These are phyloP conservation scores for Byssochlamys sp. DNA, from an alignment of 2,329 filamentous ascomycete genomes.

Conservation along the genomic window DNA sequence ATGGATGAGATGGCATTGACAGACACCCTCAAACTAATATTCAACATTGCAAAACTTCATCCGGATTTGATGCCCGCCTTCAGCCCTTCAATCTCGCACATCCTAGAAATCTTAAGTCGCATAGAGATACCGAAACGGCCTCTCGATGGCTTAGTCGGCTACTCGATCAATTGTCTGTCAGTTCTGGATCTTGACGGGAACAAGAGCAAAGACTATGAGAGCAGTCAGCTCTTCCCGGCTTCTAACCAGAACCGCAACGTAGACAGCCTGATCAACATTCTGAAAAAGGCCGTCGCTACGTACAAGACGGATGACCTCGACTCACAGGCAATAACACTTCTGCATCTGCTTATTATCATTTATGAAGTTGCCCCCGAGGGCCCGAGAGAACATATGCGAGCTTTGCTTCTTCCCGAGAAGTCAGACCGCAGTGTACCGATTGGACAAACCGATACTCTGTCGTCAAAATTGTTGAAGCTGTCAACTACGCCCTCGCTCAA, in stretches of 20 bases:
- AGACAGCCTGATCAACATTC: conserved; percentile 58
- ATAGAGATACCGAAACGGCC: conserved; percentile 55
- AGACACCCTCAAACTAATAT: conserved; percentile 79
- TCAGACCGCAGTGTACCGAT: conserved; percentile 68
- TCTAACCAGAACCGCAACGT: conserved; percentile 50
- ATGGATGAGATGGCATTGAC: conserved; percentile 69
- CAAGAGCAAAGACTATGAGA: conserved; percentile 35
- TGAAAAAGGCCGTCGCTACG: conserved; percentile 54
- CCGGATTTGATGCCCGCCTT: conserved; percentile 55
- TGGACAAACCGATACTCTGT: conserved; percentile 62
- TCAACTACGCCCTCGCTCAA: conserved; percentile 66
- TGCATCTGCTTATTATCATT: conserved; percentile 65
- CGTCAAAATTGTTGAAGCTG: conserved; percentile 66
- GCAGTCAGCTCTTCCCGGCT: conserved; percentile 56
- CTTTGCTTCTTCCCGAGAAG: conserved; percentile 62
- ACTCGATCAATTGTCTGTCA: conserved; percentile 69
- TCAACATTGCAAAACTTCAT: conserved; percentile 74
- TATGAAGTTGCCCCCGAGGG: conserved; percentile 57
- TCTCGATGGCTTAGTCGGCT: conserved; percentile 61
- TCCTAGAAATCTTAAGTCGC: conserved; percentile 59
- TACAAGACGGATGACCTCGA: conserved; percentile 67
- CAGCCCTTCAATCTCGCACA: conserved; percentile 55
- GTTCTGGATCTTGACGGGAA: conserved; percentile 61
- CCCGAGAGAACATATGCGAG: conserved; percentile 54
- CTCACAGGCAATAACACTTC: conserved; percentile 56